A percentile compares a stretch with the other conserved stretches of the same genome.
Evolutionary conservation across 2,329 filamentous ascomycete genomes (phyloP).

Genomic region (Mollisiaceae sp.): DNA sequence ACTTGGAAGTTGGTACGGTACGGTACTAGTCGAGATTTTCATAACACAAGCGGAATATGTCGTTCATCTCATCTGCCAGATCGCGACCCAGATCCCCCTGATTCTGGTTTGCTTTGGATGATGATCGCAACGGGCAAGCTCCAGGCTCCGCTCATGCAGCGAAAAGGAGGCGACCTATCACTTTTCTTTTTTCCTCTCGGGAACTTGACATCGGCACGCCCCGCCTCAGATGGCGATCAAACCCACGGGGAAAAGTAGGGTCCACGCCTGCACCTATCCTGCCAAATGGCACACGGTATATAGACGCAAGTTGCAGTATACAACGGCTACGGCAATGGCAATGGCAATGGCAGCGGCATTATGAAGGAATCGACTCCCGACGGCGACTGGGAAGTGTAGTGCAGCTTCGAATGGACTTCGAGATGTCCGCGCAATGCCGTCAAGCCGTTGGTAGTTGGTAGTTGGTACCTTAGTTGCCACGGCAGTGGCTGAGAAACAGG

Average conservation of each 20-base stretch:
- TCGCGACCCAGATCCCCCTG: constrained; percentile 8
- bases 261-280: constrained; percentile 10
- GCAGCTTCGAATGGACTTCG: background rate
- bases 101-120: background rate
- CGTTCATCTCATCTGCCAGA: constrained; percentile 11
- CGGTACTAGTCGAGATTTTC: background rate
- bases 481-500: too few relatives aligned
- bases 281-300: background rate
- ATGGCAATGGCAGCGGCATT: constrained; percentile 11
- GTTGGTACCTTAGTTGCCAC: too few relatives aligned
- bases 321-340: too few relatives aligned
- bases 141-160: constrained; percentile 15
- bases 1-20: too few relatives aligned
- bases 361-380: background rate
- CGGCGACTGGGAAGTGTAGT: too few relatives aligned
- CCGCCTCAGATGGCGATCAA: constrained; percentile 24
- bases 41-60: background rate
- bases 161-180: constrained; percentile 21
- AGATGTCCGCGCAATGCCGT: background rate
- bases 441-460: too few relatives aligned
- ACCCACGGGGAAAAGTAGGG: constrained; percentile 17
- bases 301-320: background rate
- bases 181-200: constrained; percentile 13
- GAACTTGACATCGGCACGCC: constrained; percentile 21
- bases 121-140: constrained; percentile 2